Evolutionary conservation across 495 filamentous ascomycete species (phyloP).

Genomic region (Entonaema liquescens): DNA sequence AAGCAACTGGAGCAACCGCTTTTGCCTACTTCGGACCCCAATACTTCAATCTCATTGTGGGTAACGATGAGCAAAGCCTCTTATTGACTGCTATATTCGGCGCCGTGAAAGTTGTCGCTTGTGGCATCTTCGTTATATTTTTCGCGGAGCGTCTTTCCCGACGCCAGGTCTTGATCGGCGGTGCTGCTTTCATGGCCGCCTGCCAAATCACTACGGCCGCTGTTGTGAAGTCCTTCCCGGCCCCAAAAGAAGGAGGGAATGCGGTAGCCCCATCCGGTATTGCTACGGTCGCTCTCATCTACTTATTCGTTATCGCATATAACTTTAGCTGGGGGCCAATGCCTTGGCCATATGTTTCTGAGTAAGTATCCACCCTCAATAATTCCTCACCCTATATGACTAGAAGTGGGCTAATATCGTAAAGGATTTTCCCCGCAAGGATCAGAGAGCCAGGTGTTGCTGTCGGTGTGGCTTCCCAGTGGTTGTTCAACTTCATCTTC

Average conservation of each 20-base stretch:
- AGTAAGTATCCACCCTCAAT: conserved; percentile 34
- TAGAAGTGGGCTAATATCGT: conserved; percentile 49
- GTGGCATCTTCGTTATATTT: conserved; percentile 50
- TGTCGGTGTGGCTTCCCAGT: conserved; percentile 55
- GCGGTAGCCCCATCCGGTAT: conserved; percentile 52
- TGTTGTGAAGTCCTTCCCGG: conserved; percentile 52
- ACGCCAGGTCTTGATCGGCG: conserved; percentile 50
- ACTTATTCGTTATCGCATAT: conserved; percentile 59
- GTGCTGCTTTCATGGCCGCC: conserved; percentile 53
- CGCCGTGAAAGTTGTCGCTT: conserved; percentile 59
- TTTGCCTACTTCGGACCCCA: conserved; percentile 54
- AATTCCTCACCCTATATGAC: conserved; percentile 35
- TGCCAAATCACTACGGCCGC: conserved; percentile 43
- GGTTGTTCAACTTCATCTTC: conserved; percentile 63
- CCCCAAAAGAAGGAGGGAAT: conserved; percentile 43
- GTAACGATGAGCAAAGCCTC: conserved; percentile 52
- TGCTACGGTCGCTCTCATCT: conserved; percentile 60
- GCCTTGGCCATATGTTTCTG: conserved; percentile 60
- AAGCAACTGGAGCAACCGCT: conserved; percentile 52
- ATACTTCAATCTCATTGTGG: conserved; percentile 58
- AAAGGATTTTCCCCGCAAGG: conserved; percentile 60
- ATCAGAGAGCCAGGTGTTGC: conserved; percentile 59
- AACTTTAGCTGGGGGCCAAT: conserved; percentile 61
- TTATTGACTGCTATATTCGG: conserved; percentile 63
- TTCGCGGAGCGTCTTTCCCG: conserved; percentile 53